Percentiles rank a stretch among this genome's conserved stretches.
Conservation (phyloP, 495 filamentous ascomycete species). For the Neurospora sp. region DNA sequence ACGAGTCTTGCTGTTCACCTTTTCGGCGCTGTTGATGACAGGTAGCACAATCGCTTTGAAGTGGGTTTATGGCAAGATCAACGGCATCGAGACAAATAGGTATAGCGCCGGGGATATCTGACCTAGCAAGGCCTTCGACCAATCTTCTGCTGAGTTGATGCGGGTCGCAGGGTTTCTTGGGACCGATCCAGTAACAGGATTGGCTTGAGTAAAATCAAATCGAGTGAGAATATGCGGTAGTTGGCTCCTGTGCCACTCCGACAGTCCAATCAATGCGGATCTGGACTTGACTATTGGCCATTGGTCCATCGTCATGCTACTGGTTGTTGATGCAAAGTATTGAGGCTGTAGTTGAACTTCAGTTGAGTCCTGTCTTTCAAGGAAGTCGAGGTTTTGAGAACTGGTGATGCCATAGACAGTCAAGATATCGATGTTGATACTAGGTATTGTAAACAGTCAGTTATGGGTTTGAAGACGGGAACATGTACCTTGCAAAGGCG, state of each 20-base stretch:
- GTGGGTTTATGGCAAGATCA: constrained; percentile 57
- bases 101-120: too few relatives aligned
- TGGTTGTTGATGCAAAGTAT: not conserved
- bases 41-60: constrained; percentile 55
- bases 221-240: too few relatives aligned
- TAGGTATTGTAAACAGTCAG: not conserved
- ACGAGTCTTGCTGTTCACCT: constrained; percentile 56
- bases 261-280: not conserved
- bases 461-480: not conserved
- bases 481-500: not conserved
- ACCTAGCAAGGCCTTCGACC: too few relatives aligned
- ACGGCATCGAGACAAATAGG: constrained; percentile 56
- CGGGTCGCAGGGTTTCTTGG: too few relatives aligned
- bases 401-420: not conserved
- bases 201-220: too few relatives aligned
- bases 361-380: not conserved
- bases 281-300: not conserved
- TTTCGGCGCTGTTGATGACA: constrained; percentile 63
- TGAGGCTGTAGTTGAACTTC: not conserved
- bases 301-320: not conserved
- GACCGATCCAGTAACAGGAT: too few relatives aligned
- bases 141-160: too few relatives aligned
- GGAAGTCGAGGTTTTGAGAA: not conserved
- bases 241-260: not conserved
- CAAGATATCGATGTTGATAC: not conserved